A percentile compares a stretch with the other conserved stretches of the same genome.
phyloP scores from a whole-genome alignment of 2,329 filamentous ascomycete species.

The Ilyonectria robusta region DNA sequence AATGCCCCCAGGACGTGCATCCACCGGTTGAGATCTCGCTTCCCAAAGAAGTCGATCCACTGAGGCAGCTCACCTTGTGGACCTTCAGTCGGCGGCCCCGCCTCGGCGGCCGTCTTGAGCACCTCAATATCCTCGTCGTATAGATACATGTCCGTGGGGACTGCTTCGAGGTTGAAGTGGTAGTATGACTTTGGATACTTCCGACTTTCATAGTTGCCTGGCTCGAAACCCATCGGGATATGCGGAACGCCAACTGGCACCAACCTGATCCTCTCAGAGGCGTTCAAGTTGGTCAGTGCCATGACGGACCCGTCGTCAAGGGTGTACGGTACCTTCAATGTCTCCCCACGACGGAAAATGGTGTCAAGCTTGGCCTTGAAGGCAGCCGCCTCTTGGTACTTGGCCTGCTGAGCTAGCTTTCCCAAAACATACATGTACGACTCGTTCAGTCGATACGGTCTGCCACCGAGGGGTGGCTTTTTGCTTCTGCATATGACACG shows the following conservation, averaged over 20 bases:
- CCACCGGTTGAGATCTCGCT: conserved; percentile 73
- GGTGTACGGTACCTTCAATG: conserved; percentile 66
- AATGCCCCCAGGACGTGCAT: conserved; percentile 74
- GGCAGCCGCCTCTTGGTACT: conserved; percentile 69
- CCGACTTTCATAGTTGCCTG: conserved; percentile 79
- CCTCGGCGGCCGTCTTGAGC: conserved; percentile 51
- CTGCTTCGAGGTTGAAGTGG: conserved; percentile 73
- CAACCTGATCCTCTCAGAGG: conserved; percentile 69
- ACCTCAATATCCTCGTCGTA: conserved; percentile 66
- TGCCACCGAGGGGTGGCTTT: conserved; percentile 69
- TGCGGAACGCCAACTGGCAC: conserved; percentile 68
- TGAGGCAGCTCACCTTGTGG: conserved; percentile 71
- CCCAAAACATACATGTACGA: conserved; percentile 69
- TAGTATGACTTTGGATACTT: conserved; percentile 77
- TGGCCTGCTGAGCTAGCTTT: conserved; percentile 67
- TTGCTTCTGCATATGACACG: conserved; percentile 73
- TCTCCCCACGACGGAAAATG: conserved; percentile 61
- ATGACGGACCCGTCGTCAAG: conserved; percentile 77
- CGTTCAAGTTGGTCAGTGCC: conserved; percentile 76
- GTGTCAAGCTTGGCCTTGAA: conserved; percentile 74
- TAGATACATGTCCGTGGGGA: conserved; percentile 75
- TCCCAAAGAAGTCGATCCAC: conserved; percentile 80
- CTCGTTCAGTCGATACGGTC: conserved; percentile 75
- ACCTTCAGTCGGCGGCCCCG: conserved; percentile 60
- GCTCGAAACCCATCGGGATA: conserved; percentile 79